Base-by-base conservation (phyloP, 495 filamentous ascomycete species). In the Beverwykella pulmonaria region DNA sequence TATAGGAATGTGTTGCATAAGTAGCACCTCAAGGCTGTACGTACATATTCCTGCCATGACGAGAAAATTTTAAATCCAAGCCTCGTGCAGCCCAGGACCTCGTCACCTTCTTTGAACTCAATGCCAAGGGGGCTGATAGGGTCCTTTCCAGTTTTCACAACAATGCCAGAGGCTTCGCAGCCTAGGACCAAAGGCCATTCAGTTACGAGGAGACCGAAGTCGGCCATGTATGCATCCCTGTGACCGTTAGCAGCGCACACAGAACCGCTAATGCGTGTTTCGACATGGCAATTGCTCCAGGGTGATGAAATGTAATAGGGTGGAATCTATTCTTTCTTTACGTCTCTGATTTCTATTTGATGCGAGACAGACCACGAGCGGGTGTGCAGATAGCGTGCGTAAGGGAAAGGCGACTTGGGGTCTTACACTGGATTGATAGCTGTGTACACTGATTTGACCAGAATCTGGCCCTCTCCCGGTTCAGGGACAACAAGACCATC, bases 41-140 rank as follows among this genome's bases (percentile, higher is more conserved):
- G 17, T 58, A 71, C 67, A 54, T 72, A 78, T 74, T 82, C 81
- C 59, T 81, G 80, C 58, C 80, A 82, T 12, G 81, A 75, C 12
- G 72, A 74, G 55, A 76, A 75, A 4, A 73, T 70, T 32, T 73
- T 74, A 9, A 58, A 54, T 10, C 81, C 81, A 1, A 83, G 59
- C 19, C 75, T 75, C 14, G 74, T 77, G 62, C 79, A 82, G 5
- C 79, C 79, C 65, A 74, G 81, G 15, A 80, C 63, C 23, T 67
- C 63, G 22, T 67, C 63, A 1, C 63, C 63, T 25, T 60, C 56
- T 23, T 67, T 61, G 63, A 67, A 61, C 5, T n/a, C 39, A 20
- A 20, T 23, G 9, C 63, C 56, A 14, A 67, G 46, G 6, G 63
- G 55, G 36, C 39, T 67, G 23, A 49, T 19, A 12, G 63, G 47